Evolutionary conservation across 257 asterid genomes (phyloP), one percentile per base, ranked within the genome.

Genomic region (Solanum etuberosum): DNA sequence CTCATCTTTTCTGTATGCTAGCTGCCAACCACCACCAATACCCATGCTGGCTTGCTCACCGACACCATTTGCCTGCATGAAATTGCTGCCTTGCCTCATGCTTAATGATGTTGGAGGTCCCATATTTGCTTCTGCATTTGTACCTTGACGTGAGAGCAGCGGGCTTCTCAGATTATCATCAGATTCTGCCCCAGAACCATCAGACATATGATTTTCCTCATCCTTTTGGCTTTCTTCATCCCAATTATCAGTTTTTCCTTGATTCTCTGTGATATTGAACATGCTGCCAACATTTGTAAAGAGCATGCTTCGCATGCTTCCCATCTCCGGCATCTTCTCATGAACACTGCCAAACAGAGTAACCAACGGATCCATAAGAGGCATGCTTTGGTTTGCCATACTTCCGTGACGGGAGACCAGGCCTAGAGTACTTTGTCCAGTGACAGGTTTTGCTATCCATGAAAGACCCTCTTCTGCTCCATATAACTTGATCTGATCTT

Each of bases 391-490:
- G 88, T 88, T 93, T 29, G 93, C 91, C 90, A 93, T 57, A 91
- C 99, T 97, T 61, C 99, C 99, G 0, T 94, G 95, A 42, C 97
- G 98, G 32, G 99, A 95, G 46, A 78, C 91, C 88, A 92, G 85
- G 37, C 94, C 95, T 7, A 97, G 94, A 40, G 94, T 91, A 81
- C 97, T 94, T 87, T 91, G 98, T 8, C 98, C 98, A 18, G 88
- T 89, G 5, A 93, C 97, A 5, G 99, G 98, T 86, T 94, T 95
- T 57, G 99, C 99, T n/a, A 96, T 87, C 98, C 98, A 97, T 31
- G 99, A 97, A 83, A 91, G 97, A 76, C 99, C 99, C 88, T 93
- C 99, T 88, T 95, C 98, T 23, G 99, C 98, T 4, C 99, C 99
- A 34, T 96, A 95, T 70, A 97, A 88, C 89, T 93, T 96, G 90